Percentiles rank a stretch among this genome's conserved stretches.
Evolutionary conservation across 2,329 filamentous ascomycete genomes (phyloP).

Genomic region (Ophiostoma fasciatum): DNA sequence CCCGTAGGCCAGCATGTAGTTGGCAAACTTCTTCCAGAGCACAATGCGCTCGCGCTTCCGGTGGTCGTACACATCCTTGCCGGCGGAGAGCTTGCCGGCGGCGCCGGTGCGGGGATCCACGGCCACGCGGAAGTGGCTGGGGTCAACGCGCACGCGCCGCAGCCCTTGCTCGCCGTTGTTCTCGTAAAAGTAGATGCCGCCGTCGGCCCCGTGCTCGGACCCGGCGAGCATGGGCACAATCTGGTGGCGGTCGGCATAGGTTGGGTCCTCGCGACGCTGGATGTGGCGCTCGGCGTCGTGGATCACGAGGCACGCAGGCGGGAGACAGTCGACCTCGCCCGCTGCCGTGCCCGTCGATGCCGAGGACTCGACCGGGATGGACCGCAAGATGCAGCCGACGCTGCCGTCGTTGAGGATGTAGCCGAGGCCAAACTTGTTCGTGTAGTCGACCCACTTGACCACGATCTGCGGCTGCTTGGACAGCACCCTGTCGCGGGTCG

Average conservation of each 20-base stretch:
- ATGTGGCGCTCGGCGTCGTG: conserved; percentile 58
- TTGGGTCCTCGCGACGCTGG: conserved; percentile 40
- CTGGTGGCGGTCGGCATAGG: conserved; percentile 42
- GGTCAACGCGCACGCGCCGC: conserved; percentile 46
- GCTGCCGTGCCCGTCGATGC: background rate
- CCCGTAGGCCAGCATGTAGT: conserved; percentile 61
- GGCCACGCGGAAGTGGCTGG: conserved; percentile 43
- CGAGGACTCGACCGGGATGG: conserved; percentile 25
- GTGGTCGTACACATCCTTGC: conserved; percentile 50
- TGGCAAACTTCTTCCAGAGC: conserved; percentile 59
- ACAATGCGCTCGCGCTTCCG: conserved; percentile 51
- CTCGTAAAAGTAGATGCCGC: conserved; percentile 57
- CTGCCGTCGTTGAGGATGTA: conserved; percentile 74
- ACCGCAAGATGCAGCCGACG: conserved; percentile 54
- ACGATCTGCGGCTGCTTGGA: conserved; percentile 50
- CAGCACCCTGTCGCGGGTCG: conserved; percentile 37
- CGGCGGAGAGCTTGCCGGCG: conserved; percentile 44
- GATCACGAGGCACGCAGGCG: conserved; percentile 58
- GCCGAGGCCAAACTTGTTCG: conserved; percentile 71
- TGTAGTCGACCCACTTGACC: conserved; percentile 79
- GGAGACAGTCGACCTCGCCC: conserved; percentile 33
- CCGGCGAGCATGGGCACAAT: conserved; percentile 46
- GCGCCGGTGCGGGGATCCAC: conserved; percentile 39
- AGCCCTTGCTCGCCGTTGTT: conserved; percentile 52
- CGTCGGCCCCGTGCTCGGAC: background rate